Evolutionary conservation across 345 rosid species (phyloP).

Genomic region (Gossypium sturtianum): DNA sequence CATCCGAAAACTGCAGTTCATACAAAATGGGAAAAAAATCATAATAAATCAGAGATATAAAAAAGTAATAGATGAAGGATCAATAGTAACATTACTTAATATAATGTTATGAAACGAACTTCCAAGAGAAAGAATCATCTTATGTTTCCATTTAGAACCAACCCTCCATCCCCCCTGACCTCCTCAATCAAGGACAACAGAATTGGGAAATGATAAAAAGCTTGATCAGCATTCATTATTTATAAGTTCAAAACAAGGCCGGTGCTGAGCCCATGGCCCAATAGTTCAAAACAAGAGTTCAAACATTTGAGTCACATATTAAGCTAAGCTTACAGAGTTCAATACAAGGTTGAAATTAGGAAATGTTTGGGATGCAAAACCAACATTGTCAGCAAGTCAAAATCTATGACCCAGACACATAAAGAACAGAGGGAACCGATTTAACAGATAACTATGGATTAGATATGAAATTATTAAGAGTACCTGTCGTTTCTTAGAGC

Average conservation of each 20-base stretch:
- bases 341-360: neutral
- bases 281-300: neutral
- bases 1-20: constrained; percentile 75
- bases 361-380: neutral
- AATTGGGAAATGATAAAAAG: neutral
- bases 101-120: constrained; percentile 1
- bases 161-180: neutral
- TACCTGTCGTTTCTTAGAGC: constrained; percentile 76
- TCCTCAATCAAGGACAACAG: neutral
- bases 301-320: neutral
- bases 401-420: neutral
- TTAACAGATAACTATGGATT: neutral
- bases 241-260: neutral
- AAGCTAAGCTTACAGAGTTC: neutral
- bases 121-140: neutral
- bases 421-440: neutral
- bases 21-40: neutral
- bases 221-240: neutral
- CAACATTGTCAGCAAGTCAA: neutral
- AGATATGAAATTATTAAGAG: constrained; percentile 13
- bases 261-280: neutral
- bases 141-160: neutral
- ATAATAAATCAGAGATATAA: neutral
- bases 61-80: neutral
- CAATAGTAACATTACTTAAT: neutral